Percentiles rank a stretch among this genome's conserved stretches.
Conservation (phyloP, 2,329 filamentous ascomycete species). For the Anthostomella pinea region DNA sequence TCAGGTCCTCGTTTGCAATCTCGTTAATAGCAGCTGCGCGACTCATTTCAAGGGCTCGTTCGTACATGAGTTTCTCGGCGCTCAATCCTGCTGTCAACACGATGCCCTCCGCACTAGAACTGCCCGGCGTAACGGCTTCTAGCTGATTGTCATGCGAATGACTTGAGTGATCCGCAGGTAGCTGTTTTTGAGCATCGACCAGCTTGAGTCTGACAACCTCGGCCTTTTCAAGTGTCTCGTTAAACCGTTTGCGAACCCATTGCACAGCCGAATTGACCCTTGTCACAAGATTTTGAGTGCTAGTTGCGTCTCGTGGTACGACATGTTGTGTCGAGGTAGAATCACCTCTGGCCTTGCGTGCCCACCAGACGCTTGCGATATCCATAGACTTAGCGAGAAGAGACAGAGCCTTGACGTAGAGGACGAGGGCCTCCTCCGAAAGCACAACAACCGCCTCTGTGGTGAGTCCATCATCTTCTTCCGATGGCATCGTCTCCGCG, state of each 20-base stretch:
- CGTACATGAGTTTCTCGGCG: slow-evolving; percentile 97
- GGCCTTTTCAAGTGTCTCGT: slow-evolving; percentile 94
- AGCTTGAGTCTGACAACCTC: slow-evolving; percentile 90
- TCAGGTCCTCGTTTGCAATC: slow-evolving; percentile 84
- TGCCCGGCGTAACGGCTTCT: slow-evolving; percentile 54
- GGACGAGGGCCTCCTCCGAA: slow-evolving; percentile 89
- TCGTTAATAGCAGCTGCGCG: slow-evolving; percentile 92
- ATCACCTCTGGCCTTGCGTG: slow-evolving; percentile 69
- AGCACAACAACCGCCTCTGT: slow-evolving; percentile 80
- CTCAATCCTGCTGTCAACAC: slow-evolving; percentile 84
- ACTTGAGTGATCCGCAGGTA: slow-evolving; percentile 81
- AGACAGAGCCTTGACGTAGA: slow-evolving; percentile 92
- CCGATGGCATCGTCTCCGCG: slow-evolving; percentile 49
- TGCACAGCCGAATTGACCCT: slow-evolving; percentile 93
- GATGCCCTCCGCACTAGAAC: slow-evolving; percentile 73
- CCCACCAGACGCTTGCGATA: slow-evolving; percentile 91
- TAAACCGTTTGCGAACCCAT: slow-evolving; percentile 92
- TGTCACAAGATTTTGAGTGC: slow-evolving; percentile 52
- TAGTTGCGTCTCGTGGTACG: slow-evolving; percentile 39
- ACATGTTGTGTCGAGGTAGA: slow-evolving; percentile 40
- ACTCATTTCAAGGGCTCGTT: slow-evolving; percentile 95
- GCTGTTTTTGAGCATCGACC: slow-evolving; percentile 76
- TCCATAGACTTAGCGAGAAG: slow-evolving; percentile 94
- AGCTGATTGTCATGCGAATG: slow-evolving; percentile 76
- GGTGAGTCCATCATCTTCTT: slow-evolving; percentile 77